phyloP scores from a whole-genome alignment of 1,284 basidiomycete genomes.

The Cryptococcus maquisensis region DNA sequence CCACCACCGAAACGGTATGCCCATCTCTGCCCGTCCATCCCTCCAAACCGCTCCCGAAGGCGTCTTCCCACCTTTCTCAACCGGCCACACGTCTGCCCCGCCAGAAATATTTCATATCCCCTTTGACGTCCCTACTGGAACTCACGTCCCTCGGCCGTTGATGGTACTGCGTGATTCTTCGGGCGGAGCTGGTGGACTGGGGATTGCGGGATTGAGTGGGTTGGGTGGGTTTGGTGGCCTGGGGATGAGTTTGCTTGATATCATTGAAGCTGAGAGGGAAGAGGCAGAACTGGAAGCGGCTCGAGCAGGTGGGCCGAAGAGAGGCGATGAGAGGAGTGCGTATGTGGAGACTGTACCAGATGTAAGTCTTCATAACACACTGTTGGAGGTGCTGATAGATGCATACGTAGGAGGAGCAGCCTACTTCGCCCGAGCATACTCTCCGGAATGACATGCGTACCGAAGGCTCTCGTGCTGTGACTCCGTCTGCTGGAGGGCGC shows the following conservation, averaged over 20 bases:
- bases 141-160: constrained; percentile 19
- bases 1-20: constrained; percentile 30
- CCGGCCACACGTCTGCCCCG: background rate
- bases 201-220: constrained; percentile 5
- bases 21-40: constrained; percentile 16
- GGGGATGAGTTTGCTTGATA: constrained; percentile 5
- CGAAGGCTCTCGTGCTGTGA: background rate
- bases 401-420: constrained; percentile 14
- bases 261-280: background rate
- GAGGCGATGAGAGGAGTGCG: constrained; percentile 32
- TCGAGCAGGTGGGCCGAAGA: background rate
- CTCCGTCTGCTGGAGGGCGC: background rate
- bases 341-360: constrained; percentile 45
- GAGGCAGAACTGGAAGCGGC: too few relatives aligned
- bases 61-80: constrained; percentile 1
- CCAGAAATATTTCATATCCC: constrained; percentile 22
- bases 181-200: constrained; percentile 23
- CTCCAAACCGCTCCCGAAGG: constrained; percentile 15
- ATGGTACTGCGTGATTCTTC: constrained; percentile 29
- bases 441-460: background rate
- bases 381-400: constrained; percentile 2
- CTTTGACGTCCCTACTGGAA: constrained; percentile 26
- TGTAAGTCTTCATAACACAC: constrained; percentile 22
- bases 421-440: background rate
- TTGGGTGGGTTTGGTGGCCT: background rate